Evolutionary conservation across 2,329 filamentous ascomycete species (phyloP), one percentile per base, ranked within the genome.

Genomic region (Phyllosticta paracitricarpa): DNA sequence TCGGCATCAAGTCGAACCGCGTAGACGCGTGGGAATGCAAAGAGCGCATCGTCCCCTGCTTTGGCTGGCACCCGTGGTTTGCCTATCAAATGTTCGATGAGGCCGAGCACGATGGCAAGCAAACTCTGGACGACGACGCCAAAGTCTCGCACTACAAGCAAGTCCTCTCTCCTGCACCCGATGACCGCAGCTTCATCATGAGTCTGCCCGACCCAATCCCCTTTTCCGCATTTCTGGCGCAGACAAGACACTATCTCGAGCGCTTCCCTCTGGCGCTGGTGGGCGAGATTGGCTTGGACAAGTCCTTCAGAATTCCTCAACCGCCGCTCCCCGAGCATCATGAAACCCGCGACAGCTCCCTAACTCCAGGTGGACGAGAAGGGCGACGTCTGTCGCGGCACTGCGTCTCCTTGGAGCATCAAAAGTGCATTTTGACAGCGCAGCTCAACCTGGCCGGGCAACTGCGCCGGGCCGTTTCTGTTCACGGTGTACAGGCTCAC

Each of bases 11-110:
- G 33, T 68, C 68, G 1, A 22, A 64, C 0, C 35, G 53, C 12
- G 24, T 62, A 28, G 68, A 72, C 14, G 51, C 66, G 19, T 71
- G 69, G 64, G 61, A 67, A 22, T 63, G 68, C 57, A 65, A 75
- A 53, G 75, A 77, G 63, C 78, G 77, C 62, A 73, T 87, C 26
- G 67, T 93, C 3, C 88, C 89, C 0, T 84, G 85, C n/a, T 93
- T 92, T 73, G 89, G 89, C 22, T 92, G 89, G 88, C 89, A 94
- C 70, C 89, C 89, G 0, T 94, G 89, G 89, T 93, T 92, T 72
- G 88, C 89, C 1, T 80, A 93, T 71, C 85, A 89, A 65, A 80
- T 94, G 67, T 90, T 85, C 69, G 82, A 86, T 68, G 84, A 89
- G 59, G 63, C 60, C 12, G 68, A 71, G 8, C 69, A 73, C 68